Base-by-base conservation (phyloP, 73 alveolate genomes). In the Diophrys sp. region DNA sequence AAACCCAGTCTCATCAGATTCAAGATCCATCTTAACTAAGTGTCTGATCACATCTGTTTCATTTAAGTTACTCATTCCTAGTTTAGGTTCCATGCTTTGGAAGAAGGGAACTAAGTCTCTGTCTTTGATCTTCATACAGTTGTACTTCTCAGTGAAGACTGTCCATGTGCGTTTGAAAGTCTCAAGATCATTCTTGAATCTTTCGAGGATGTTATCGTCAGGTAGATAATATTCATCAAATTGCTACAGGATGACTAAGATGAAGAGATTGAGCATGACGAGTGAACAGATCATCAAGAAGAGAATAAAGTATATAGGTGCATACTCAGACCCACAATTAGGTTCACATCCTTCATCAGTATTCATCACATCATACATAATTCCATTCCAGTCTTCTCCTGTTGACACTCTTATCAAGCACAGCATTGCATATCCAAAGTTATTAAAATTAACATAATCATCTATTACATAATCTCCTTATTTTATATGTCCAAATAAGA, bases 311-410 rank as follows among this genome's bases (percentile, higher is more conserved):
- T 77, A 90, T n/a, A 82, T 33, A 1, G 75, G 77, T 0, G 85
- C 79, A 74, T 57, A 68, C 33, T 34, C 31, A 29, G 74, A 56
- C 8, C 84, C 88, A 67, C 83, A 57, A 30, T 25, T 34, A 26
- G 44, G 70, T 28, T 70, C 71, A 53, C 77, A 55, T 8, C 33
- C 69, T 18, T 29, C 81, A 28, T 14, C 31, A 29, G 34, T 67
- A 29, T 79, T 62, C 89, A 84, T 75, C 5, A 62, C 25, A 77
- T 93, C 96, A 33, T 56, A 82, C 98, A 95, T 94, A 0, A 94
- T 73, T 67, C 82, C 78, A 70, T 81, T 70, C 98, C 98, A 95
- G 74, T 91, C 92, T 89, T 95, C 99, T 31, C 99, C 99, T 34
- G 99, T 95, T 0, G 98, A 90, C 54, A 83, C 74, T 68, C 99